Evolutionary conservation across 352 stramenopile species (phyloP).

Genomic region (Phytophthora idaei): DNA sequence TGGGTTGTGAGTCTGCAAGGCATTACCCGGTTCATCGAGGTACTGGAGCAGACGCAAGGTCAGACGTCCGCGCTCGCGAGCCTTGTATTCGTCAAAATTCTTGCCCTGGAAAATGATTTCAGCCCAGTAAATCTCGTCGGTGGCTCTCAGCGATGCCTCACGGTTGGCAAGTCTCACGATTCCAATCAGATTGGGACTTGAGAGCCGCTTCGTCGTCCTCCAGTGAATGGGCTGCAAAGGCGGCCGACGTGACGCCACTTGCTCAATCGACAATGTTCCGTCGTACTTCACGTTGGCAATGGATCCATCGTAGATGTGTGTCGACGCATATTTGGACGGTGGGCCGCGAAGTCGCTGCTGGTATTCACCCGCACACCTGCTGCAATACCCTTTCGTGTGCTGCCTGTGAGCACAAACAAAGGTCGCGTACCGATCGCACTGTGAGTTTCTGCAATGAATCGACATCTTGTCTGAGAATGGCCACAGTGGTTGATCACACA

Average conservation of each 20-base stretch:
- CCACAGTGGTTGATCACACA: conserved; percentile 73
- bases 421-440: conserved; percentile 55
- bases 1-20: conserved; percentile 52
- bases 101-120: conserved; percentile 78
- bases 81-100: conserved; percentile 65
- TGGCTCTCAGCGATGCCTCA: conserved; percentile 49
- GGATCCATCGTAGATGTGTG: conserved; percentile 80
- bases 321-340: conserved; percentile 64
- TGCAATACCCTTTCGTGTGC: conserved; percentile 68
- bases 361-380: conserved; percentile 52
- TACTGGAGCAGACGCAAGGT: conserved; percentile 80
- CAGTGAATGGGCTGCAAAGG: conserved; percentile 74
- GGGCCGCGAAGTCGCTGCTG: conserved; percentile 62
- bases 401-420: conserved; percentile 65
- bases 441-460: conserved; percentile 51
- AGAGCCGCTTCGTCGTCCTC: conserved; percentile 79
- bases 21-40: conserved; percentile 64
- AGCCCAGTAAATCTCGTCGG: conserved; percentile 75
- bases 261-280: conserved; percentile 63
- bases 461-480: conserved; percentile 43
- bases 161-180: conserved; percentile 67
- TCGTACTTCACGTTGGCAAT: conserved; percentile 60
- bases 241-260: conserved; percentile 64
- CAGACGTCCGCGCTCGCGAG: conserved; percentile 62
- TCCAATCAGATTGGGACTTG: conserved; percentile 82